Evolutionary conservation across 345 rosid genomes (phyloP), one percentile per base, ranked within the genome.

Genomic region (Eucalyptus melliodora): DNA sequence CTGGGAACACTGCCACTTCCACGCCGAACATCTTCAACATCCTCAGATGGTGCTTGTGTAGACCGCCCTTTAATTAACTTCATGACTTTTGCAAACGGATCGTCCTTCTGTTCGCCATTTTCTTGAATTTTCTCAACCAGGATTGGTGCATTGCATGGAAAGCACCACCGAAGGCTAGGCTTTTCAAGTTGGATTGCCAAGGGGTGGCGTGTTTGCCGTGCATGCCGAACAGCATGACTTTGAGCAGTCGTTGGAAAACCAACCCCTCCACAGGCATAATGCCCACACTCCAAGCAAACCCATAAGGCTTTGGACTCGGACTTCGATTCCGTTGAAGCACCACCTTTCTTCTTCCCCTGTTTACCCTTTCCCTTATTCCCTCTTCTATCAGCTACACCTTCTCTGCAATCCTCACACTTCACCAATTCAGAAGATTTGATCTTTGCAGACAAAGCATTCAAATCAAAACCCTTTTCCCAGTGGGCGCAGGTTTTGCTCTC

Each of bases 221-320:
- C 92, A 90, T 98, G 99, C 62, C 94, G 91, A 90, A 93, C 91
- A 16, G 94, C 99, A 92, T 98, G 99, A 89, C 95, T 93, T 86
- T 96, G 97, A 81, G 96, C 59, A 87, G 94, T 93, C 81, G 95
- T 95, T 27, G 99, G 99, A 59, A 97, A 93, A 42, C 99, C 99
- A 92, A 95, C 93, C 86, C 98, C 99, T 49, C 96, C 99, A 93
- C 99, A 98, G 16, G 94, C 93, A 93, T 88, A 96, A 93, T 95
- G 97, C 83, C 98, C 99, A 92, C 99, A 98, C 77, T 93, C 95
- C 95, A 98, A 95, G 91, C 99, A 98, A 91, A 97, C 91, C 99
- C 99, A 98, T 62, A 95, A 93, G 81, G 97, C 98, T 91, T 94
- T 96, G 1, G 91, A 91, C 55, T 95, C 93, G 11, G 95, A 91